Evolutionary conservation across 805 yeast species (phyloP), one percentile per base, ranked within the genome.

Genomic region (Myxozyma sirexii): DNA sequence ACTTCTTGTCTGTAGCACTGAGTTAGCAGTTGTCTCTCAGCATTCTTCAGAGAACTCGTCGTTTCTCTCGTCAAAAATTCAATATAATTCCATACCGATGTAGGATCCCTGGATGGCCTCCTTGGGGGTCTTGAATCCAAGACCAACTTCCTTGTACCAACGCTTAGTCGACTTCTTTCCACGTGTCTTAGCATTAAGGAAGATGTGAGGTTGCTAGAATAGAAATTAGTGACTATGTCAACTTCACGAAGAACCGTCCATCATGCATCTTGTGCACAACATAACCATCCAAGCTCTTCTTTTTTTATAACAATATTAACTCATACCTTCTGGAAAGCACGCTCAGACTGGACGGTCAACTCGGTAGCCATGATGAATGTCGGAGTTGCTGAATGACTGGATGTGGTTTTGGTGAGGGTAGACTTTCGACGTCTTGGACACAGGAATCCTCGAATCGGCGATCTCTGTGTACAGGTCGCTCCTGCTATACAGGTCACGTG

Each of bases 71-170:
- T 17, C n/a, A n/a, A 38, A 38, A 38, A 38, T 29, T 29, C n/a
- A n/a, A 47, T 17, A 1, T 1, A 49, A 17, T 17, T 24, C n/a
- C 68, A 27, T 62, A 65, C 68, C 99, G 78, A 94, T 92, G 96
- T 94, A 94, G 75, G 91, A 83, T 81, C 99, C 99, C 79, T 88
- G 93, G 82, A 92, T 89, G 76, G 99, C 99, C 78, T 92, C 83
- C 84, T 86, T 88, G 82, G 99, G 99, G 84, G 99, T 94, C 90
- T 94, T 94, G 97, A 91, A 94, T 74, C 99, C 99, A 80, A 94
- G 90, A 81, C 99, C 99, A 76, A 90, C 97, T 68, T 94, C 97
- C 88, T 94, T 94, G 80, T 86, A 92, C 99, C 99, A 94, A 90
- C 99, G 94, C 94, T 94, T 94, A 87, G 96, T 88, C 84, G 92